These are phyloP conservation scores for Inga oerstediana DNA, from an alignment of 306 rosid genomes.

Conservation along the genomic window DNA sequence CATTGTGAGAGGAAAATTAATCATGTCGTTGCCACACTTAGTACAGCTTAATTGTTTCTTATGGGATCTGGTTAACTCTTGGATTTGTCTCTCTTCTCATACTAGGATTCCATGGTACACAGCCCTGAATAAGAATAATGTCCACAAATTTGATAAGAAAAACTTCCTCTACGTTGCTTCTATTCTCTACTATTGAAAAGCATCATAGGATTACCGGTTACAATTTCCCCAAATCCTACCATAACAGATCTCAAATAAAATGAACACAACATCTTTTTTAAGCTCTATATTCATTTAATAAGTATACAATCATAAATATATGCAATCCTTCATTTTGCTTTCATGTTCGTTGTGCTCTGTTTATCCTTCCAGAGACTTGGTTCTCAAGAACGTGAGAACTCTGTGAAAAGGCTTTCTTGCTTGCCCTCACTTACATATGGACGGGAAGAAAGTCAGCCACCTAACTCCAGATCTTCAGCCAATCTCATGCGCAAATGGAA, in stretches of 20 bases:
- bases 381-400: conserved; percentile 84
- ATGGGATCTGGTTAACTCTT: background rate
- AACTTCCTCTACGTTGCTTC: background rate
- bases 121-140: conserved; percentile 16
- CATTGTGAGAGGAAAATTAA: background rate
- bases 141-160: background rate
- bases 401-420: conserved; percentile 61
- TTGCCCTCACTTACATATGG: conserved; percentile 60
- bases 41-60: background rate
- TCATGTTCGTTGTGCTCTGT: conserved; percentile 33
- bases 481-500: conserved; percentile 74
- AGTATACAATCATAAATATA: conserved; percentile 3
- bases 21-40: background rate
- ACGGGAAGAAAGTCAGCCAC: conserved; percentile 80
- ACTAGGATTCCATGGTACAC: background rate
- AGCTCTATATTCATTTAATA: background rate
- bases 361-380: conserved; percentile 58
- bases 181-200: conserved; percentile 12
- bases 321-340: conserved; percentile 17
- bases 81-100: background rate
- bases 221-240: conserved; percentile 13
- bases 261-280: background rate
- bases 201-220: conserved; percentile 1
- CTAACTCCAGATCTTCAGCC: conserved; percentile 70
- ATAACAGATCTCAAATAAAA: conserved; percentile 1